phyloP scores from a whole-genome alignment of 495 filamentous ascomycete genomes.

The Penicillium paxilli region DNA sequence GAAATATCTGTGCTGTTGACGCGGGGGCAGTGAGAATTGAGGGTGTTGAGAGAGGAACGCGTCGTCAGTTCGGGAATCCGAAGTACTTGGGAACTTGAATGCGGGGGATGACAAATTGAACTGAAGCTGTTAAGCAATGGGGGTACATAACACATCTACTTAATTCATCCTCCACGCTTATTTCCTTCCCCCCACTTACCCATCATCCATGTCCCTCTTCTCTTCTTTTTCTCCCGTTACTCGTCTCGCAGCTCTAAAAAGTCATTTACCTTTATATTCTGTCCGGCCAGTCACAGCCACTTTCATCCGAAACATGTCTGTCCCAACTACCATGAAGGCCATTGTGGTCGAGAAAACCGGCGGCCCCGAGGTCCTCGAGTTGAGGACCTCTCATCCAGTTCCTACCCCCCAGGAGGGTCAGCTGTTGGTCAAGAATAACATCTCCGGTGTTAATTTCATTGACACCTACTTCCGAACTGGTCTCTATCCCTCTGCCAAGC shows the following conservation, averaged over 20 bases:
- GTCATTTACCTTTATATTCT: conserved; percentile 13
- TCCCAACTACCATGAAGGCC: conserved; percentile 73
- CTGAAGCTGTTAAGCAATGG: too few species aligned
- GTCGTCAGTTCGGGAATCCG: not conserved
- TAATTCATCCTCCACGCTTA: not conserved
- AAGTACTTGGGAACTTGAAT: conserved; percentile 5
- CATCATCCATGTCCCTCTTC: conserved; percentile 22
- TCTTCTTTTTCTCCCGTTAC: conserved; percentile 11
- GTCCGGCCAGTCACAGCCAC: conserved; percentile 4
- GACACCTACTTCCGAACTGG: conserved; percentile 87
- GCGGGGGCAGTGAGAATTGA: too few species aligned
- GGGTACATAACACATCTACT: conserved; percentile 5
- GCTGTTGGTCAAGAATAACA: conserved; percentile 82
- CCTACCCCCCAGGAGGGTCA: conserved; percentile 70
- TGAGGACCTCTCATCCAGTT: conserved; percentile 73
- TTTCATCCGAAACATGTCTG: conserved; percentile 33
- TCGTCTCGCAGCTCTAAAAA: conserved; percentile 23
- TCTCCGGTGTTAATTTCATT: conserved; percentile 88
- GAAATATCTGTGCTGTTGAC: too few species aligned
- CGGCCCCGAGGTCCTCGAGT: conserved; percentile 74
- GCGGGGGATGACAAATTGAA: conserved; percentile 29
- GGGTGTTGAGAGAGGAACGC: not conserved
- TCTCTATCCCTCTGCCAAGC: conserved; percentile 75
- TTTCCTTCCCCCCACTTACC: not conserved
- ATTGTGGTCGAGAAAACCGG: conserved; percentile 74